Conservation (phyloP, 495 filamentous ascomycete genomes). For the Penicillium arizonense region DNA sequence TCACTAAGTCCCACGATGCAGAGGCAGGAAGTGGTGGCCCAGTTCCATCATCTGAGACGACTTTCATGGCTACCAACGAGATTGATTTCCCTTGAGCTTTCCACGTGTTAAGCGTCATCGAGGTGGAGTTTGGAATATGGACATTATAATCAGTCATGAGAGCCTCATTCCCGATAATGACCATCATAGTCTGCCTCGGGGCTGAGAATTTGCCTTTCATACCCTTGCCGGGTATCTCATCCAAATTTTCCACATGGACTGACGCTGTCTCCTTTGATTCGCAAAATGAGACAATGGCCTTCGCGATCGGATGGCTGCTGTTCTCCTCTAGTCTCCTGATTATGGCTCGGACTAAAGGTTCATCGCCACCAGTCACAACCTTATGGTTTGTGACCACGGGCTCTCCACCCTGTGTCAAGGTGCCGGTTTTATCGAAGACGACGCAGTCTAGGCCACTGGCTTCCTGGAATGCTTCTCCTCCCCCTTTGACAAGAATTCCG, state of each 20-base stretch:
- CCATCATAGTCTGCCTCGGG: background rate
- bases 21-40: background rate
- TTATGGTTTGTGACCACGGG: conserved; percentile 64
- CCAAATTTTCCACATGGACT: too few species aligned
- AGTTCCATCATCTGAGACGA: background rate
- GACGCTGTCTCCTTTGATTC: too few species aligned
- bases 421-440: conserved; percentile 86
- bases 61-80: conserved; percentile 1
- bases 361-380: background rate
- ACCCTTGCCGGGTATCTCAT: too few species aligned
- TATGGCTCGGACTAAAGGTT: conserved; percentile 28
- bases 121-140: background rate
- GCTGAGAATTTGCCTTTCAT: conserved; percentile 2
- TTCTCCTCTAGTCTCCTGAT: conserved; percentile 63
- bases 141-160: conserved; percentile 4
- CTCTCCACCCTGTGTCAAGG: conserved; percentile 70
- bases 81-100: conserved; percentile 1
- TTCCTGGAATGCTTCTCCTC: conserved; percentile 81
- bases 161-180: conserved; percentile 6
- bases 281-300: conserved; percentile 47
- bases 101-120: background rate
- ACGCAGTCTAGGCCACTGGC: conserved; percentile 70
- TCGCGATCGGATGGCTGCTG: conserved; percentile 73
- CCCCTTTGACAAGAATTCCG: conserved; percentile 78
- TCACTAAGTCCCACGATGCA: background rate